Evolutionary conservation across 345 rosid species (phyloP), one percentile per base, ranked within the genome.

Genomic region (Eucalyptus grandis): DNA sequence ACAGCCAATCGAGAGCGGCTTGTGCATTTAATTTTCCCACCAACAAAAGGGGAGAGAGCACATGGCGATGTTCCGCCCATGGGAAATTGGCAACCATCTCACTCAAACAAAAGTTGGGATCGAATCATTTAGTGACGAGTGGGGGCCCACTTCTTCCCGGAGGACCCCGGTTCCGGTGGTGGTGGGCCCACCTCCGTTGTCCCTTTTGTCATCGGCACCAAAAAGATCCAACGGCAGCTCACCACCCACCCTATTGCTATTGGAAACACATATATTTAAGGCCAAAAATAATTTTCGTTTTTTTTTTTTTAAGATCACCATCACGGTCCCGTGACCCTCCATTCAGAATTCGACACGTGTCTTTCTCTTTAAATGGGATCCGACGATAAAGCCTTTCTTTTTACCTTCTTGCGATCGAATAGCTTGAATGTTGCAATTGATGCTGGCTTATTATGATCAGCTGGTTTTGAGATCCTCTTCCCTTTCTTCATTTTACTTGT

Each of bases 321-420:
- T 37, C 44, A 37, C 1, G 7, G 27, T 19, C 46, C 26, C 3
- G 3, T 11, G 26, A 72, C 82, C 27, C 46, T 37, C 46, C 26
- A 72, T 37, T 37, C 27, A 26, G 7, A 72, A 72, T 72, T 37
- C 8, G 5, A 72, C 5, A 0, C 2, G 4, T 1, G 8, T 37
- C 46, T 72, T 22, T 54, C 26, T 11, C 7, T 5, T 14, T 9
- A 72, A 72, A 72, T 0, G 3, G 14, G 7, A 19, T 72, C 3
- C 6, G 1, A 13, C 3, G 3, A 34, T 9, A 9, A 9, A 19
- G 1, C 1, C 6, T 17, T 11, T 69, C 2, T 5, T 72, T 34
- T 27, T 24, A 27, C 26, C 3, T 5, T 72, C 26, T 34, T 3
- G 26, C 3, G 2, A 72, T 34, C 0, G 2, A 3, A 37, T 72